Conservation (phyloP, 2,329 filamentous ascomycete species). For the Elsinoe fawcettii region DNA sequence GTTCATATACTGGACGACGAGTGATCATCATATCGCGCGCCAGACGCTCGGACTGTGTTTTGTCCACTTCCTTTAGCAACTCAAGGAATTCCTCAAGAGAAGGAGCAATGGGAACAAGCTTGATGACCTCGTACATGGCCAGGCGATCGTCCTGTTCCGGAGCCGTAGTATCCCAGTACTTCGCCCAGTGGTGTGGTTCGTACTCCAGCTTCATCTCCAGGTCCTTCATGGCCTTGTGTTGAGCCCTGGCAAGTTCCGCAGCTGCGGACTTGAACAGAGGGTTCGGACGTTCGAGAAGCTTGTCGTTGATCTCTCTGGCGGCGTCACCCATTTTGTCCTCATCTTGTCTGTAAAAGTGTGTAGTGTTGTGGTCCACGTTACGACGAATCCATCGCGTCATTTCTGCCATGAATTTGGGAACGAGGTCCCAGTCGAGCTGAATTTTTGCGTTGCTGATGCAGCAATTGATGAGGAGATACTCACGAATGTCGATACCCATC, state of each 20-base stretch:
- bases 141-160: not conserved
- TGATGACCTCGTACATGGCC: not conserved
- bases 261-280: not conserved
- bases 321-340: not conserved
- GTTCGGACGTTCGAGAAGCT: not conserved
- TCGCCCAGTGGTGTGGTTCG: not conserved
- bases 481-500: not conserved
- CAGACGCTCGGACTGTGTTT: not conserved
- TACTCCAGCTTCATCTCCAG: not conserved
- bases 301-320: not conserved
- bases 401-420: not conserved
- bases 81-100: not conserved
- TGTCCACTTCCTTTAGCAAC: not conserved
- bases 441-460: not conserved
- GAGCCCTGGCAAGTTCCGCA: not conserved
- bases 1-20: not conserved
- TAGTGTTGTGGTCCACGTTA: not conserved
- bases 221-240: not conserved
- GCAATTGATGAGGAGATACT: not conserved
- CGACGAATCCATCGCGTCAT: not conserved
- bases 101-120: not conserved
- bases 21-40: not conserved
- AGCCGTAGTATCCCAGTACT: not conserved
- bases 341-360: not conserved
- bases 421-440: not conserved